Percentiles rank a stretch among this genome's conserved stretches.
Evolutionary conservation across 148 eudicot genomes (phyloP).

Genomic region (Gaultheria prostrata): DNA sequence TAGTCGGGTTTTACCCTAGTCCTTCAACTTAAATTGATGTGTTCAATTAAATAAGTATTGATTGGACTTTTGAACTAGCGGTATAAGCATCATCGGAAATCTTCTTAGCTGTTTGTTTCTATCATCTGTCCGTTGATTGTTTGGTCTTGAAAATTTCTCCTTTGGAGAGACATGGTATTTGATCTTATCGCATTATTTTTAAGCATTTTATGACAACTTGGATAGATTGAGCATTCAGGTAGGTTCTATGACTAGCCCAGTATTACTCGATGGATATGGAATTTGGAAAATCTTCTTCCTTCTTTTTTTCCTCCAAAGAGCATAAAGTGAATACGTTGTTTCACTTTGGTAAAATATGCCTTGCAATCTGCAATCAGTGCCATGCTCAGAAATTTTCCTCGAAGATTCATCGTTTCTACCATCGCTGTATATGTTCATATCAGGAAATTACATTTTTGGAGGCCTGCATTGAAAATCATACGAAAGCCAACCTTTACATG

Average conservation of each 20-base stretch:
- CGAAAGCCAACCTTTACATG: slow-evolving; percentile 88
- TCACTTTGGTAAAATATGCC: background rate
- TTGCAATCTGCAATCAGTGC: background rate
- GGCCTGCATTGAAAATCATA: slow-evolving; percentile 95
- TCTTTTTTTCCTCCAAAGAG: background rate
- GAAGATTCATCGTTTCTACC: slow-evolving; percentile 11
- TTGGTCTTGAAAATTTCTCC: slow-evolving; percentile 4
- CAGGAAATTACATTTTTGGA: slow-evolving; percentile 91
- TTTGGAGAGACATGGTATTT: background rate
- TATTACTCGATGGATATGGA: background rate
- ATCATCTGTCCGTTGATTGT: background rate
- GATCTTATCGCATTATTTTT: background rate
- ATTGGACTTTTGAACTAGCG: background rate
- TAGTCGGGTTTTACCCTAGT: background rate
- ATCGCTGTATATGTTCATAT: slow-evolving; percentile 12
- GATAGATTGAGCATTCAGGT: slow-evolving; percentile 4
- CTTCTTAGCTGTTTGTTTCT: slow-evolving; percentile 12
- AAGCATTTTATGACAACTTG: slow-evolving; percentile 2
- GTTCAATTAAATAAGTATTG: background rate
- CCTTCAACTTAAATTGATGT: background rate
- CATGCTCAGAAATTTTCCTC: background rate
- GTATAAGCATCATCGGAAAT: background rate
- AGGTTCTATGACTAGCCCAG: background rate
- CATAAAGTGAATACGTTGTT: background rate
- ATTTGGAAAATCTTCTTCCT: background rate